Evolutionary conservation across 2,329 filamentous ascomycete genomes (phyloP).

Genomic region (Phaeoacremonium minimum): DNA sequence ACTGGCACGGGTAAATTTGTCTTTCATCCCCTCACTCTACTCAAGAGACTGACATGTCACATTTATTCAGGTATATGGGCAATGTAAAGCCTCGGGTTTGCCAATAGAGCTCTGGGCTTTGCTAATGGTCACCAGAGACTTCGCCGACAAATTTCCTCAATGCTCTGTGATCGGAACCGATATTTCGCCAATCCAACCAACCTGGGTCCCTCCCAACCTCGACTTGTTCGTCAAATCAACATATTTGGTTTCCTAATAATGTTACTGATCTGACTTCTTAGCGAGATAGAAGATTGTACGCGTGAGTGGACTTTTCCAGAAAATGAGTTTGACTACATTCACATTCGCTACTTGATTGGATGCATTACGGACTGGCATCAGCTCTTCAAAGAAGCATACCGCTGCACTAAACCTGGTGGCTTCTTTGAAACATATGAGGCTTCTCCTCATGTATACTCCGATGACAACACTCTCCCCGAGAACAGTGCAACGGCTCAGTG

Average conservation of each 20-base stretch:
- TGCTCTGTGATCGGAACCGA: constrained; percentile 47
- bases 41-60: too few species aligned
- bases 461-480: constrained; percentile 15
- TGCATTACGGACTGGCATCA: constrained; percentile 47
- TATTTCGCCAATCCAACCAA: constrained; percentile 53
- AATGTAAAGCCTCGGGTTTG: constrained; percentile 13
- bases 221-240: constrained; percentile 37
- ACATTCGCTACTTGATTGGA: constrained; percentile 49
- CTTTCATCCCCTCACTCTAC: too few species aligned
- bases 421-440: constrained; percentile 18
- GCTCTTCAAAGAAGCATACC: constrained; percentile 41
- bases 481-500: constrained; percentile 15
- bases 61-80: constrained; percentile 49
- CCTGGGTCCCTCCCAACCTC: constrained; percentile 50
- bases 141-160: constrained; percentile 35
- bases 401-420: constrained; percentile 50
- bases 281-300: constrained; percentile 57
- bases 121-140: constrained; percentile 48
- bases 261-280: too few species aligned
- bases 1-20: constrained; percentile 40
- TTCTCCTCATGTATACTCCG: constrained; percentile 11
- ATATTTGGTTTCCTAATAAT: too few species aligned
- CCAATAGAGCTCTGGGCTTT: too few species aligned
- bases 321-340: constrained; percentile 51
- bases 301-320: constrained; percentile 39